phyloP scores from a whole-genome alignment of 257 asterid species.

The Cinchona pubescens region DNA sequence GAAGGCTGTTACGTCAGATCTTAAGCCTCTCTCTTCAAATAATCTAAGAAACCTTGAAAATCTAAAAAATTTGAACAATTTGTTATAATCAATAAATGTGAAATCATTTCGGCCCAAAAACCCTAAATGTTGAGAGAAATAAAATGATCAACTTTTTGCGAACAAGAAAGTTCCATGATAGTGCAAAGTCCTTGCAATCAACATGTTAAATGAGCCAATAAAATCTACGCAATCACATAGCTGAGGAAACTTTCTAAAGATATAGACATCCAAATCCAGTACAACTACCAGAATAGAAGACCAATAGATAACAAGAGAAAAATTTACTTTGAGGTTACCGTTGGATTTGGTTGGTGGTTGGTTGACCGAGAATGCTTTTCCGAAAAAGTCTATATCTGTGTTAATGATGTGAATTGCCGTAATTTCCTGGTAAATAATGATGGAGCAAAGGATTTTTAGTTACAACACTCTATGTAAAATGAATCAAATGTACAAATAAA shows the following conservation, averaged over 20 bases:
- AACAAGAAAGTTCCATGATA: background rate
- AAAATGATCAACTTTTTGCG: background rate
- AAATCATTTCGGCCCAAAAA: background rate
- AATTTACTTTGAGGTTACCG: constrained; percentile 43
- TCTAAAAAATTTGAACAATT: constrained; percentile 80
- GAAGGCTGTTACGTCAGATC: constrained; percentile 69
- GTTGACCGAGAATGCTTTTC: constrained; percentile 93
- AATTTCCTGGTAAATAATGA: constrained; percentile 58
- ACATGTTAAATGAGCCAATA: background rate
- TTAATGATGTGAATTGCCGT: constrained; percentile 80
- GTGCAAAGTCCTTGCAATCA: background rate
- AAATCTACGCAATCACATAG: background rate
- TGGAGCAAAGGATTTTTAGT: background rate
- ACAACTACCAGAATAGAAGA: constrained; percentile 11
- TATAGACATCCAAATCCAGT: background rate
- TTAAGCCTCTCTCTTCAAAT: constrained; percentile 67
- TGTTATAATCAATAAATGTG: constrained; percentile 41
- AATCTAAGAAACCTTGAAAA: constrained; percentile 92
- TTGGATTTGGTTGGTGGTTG: constrained; percentile 86
- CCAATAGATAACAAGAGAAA: constrained; percentile 14
- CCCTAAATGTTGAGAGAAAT: background rate
- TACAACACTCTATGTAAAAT: constrained; percentile 10
- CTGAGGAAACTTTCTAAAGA: constrained; percentile 3
- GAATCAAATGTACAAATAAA: constrained; percentile 25
- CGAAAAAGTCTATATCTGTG: constrained; percentile 65